Evolutionary conservation across 2,329 filamentous ascomycete genomes (phyloP).

Genomic region (Hymenoscyphus linearis): DNA sequence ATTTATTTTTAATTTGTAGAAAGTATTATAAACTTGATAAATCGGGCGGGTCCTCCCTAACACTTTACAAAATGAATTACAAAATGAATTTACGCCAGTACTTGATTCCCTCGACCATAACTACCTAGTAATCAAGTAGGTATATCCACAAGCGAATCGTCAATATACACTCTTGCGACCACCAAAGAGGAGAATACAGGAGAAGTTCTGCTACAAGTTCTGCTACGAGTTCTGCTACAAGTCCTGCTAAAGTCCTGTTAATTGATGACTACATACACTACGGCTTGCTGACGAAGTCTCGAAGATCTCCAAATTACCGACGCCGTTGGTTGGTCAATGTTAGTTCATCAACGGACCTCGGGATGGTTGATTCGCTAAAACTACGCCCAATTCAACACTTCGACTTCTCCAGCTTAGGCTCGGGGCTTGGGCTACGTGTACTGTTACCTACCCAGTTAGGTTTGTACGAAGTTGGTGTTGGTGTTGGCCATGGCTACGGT

Average conservation of each 20-base stretch:
- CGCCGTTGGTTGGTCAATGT: not conserved
- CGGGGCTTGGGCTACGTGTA: not conserved
- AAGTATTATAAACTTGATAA: no score
- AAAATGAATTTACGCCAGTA: no score
- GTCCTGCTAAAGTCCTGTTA: not conserved
- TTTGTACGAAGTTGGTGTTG: not conserved
- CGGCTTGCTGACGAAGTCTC: not conserved
- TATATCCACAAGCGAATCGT: not conserved
- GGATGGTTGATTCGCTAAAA: not conserved
- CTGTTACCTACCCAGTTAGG: not conserved
- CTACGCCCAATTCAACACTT: not conserved
- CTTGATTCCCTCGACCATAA: no score
- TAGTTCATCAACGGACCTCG: not conserved
- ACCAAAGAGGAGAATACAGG: not conserved
- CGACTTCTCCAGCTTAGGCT: not conserved
- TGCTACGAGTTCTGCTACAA: not conserved
- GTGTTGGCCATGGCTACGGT: no score
- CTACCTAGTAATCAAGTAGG: no score
- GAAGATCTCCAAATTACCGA: not conserved
- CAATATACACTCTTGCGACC: not conserved
- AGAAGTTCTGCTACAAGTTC: not conserved
- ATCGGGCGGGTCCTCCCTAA: no score
- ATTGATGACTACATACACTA: not conserved
- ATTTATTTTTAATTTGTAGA: no score
- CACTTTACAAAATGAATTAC: no score